Evolutionary conservation across 2,329 filamentous ascomycete genomes (phyloP).

Genomic region (Apiospora hydei): DNA sequence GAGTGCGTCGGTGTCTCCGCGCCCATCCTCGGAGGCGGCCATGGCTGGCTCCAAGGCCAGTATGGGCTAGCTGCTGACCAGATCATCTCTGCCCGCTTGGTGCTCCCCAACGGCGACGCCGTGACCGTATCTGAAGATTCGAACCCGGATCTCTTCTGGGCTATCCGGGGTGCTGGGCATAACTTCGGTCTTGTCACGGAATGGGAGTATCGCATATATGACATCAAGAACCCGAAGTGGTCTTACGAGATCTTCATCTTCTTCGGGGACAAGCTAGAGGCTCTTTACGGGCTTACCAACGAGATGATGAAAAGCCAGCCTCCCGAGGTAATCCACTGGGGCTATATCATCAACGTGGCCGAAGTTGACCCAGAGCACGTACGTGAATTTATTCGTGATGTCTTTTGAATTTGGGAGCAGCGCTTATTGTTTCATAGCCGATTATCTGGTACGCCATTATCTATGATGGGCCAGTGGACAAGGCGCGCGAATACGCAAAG

Average conservation of each 20-base stretch:
- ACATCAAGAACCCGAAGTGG: conserved; percentile 26
- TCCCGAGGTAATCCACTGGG: conserved; percentile 30
- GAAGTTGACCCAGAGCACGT: conserved; percentile 32
- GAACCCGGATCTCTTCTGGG: conserved; percentile 28
- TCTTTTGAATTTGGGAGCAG: background rate
- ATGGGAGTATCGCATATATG: conserved; percentile 43
- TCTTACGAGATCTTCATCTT: conserved; percentile 35
- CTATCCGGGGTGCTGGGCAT: conserved; percentile 24
- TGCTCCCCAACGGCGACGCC: conserved; percentile 31
- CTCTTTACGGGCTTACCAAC: conserved; percentile 29
- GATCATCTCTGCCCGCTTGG: conserved; percentile 31
- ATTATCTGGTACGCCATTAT: conserved; percentile 36
- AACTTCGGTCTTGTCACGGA: conserved; percentile 31
- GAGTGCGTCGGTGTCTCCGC: conserved; percentile 37
- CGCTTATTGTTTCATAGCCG: conserved; percentile 26
- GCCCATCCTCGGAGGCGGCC: conserved; percentile 36
- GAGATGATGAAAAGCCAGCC: conserved; percentile 30
- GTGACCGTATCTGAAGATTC: conserved; percentile 24
- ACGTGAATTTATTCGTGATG: conserved; percentile 9
- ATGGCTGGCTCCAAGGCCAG: conserved; percentile 35
- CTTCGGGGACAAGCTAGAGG: conserved; percentile 33
- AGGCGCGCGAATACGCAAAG: conserved; percentile 30
- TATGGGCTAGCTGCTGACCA: conserved; percentile 37
- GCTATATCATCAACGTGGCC: conserved; percentile 31
- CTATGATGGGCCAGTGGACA: conserved; percentile 30